Evolutionary conservation across 305 asterid genomes (phyloP).

Genomic region (Plantago coronopus): DNA sequence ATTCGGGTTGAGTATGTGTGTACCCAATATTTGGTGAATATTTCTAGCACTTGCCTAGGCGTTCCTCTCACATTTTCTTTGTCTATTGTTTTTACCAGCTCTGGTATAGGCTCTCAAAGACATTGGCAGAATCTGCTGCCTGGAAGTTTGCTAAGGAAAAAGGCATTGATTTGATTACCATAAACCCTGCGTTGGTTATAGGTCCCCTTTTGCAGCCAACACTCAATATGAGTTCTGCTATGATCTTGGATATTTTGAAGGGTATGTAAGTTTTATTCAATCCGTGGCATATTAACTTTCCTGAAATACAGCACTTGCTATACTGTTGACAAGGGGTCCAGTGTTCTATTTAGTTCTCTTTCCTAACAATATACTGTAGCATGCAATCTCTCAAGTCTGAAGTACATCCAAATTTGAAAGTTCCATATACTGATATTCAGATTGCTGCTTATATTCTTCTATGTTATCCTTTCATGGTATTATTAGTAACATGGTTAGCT

Average conservation of each 20-base stretch:
- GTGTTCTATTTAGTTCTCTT: neutral
- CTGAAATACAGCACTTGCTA: neutral
- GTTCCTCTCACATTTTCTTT: neutral
- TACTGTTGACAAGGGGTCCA: neutral
- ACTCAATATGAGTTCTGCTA: constrained; percentile 8
- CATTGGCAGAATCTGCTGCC: constrained; percentile 12
- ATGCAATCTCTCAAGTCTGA: too few relatives aligned
- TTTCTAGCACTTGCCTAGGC: too few relatives aligned
- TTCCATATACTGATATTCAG: too few relatives aligned
- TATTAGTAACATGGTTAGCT: too few relatives aligned
- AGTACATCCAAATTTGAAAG: too few relatives aligned
- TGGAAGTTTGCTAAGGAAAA: constrained; percentile 15
- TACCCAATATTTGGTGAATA: too few relatives aligned
- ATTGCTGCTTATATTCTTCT: too few relatives aligned
- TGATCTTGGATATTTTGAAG: constrained; percentile 2
- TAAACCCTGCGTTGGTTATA: constrained; percentile 1
- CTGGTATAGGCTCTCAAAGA: constrained; percentile 38
- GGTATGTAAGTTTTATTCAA: neutral
- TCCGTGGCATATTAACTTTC: neutral
- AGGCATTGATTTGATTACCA: constrained; percentile 13
- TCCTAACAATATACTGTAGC: neutral
- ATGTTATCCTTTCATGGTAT: too few relatives aligned
- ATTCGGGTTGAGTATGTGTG: too few relatives aligned
- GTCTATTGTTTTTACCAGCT: constrained; percentile 21
- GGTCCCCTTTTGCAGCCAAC: constrained; percentile 17